Evolutionary conservation across 1,284 basidiomycete genomes (phyloP), one percentile per base, ranked within the genome.

Genomic region (Inonotus hispidus): DNA sequence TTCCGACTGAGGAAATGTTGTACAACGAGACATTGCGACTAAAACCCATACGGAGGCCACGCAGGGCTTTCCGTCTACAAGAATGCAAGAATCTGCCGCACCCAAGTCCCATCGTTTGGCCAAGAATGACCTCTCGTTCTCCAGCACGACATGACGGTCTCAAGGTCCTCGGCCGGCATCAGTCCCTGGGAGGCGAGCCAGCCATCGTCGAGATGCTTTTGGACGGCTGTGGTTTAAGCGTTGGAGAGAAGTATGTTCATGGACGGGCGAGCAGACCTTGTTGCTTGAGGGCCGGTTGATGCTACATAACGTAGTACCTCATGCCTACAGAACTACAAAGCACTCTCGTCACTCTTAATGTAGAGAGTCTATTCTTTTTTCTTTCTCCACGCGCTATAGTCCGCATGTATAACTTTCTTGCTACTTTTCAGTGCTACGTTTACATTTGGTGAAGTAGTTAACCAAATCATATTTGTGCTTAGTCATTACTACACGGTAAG

Each of bases 1-100:
- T n/a, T n/a, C n/a, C n/a, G n/a, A n/a, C n/a, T n/a, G n/a, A n/a
- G n/a, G n/a, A n/a, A n/a, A n/a, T n/a, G n/a, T n/a, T 91, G 84
- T 92, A 86, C 87, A 84, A 88, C 88, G 80, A 83, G 85, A 91
- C 89, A 90, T 90, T 92, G 89, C 89, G 87, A 80, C 79, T 75
- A 69, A n/a, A 71, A 76, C 80, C 83, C 88, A 90, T 71, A 74
- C 79, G 78, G 78, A 68, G 71, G 75, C 82, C 81, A 79, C 82
- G 83, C 88, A 90, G 79, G 75, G 77, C 73, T 73, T 64, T 68
- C 81, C 77, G 77, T 71, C 71, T 68, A 70, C 67, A 62, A 60
- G 65, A 68, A 71, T 70, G 78, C 50, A 61, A 75, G 82, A 79
- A 78, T 73, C 72, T 77, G 79, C 79, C 89, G 89, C 89, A 91